A percentile compares a stretch with the other conserved stretches of the same genome.
Conservation (phyloP, 345 rosid species). For the Cardiospermum halicacabum region DNA sequence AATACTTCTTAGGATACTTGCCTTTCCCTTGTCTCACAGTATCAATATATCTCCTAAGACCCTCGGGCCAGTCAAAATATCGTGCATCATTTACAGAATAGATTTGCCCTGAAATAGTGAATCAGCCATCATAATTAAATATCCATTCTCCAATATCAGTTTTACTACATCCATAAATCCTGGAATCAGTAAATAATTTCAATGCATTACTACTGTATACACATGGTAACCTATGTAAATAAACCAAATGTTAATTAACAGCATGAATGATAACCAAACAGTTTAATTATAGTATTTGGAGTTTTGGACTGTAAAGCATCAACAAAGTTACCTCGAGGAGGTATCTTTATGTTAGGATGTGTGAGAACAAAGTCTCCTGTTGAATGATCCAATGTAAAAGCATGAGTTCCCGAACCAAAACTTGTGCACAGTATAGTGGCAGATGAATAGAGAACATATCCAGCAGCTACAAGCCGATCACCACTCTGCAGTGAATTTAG, state of each 20-base stretch:
- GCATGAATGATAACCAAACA: neutral
- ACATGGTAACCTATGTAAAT: neutral
- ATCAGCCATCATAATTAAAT: slow-evolving; percentile 7
- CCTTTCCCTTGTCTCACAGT: slow-evolving; percentile 90
- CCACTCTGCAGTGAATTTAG: slow-evolving; percentile 86
- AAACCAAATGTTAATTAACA: neutral
- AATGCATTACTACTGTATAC: neutral
- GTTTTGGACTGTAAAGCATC: neutral
- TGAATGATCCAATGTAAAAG: slow-evolving; percentile 77
- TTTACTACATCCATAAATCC: too few species aligned
- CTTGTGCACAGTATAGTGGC: slow-evolving; percentile 78
- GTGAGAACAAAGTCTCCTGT: slow-evolving; percentile 88
- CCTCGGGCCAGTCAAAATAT: slow-evolving; percentile 94
- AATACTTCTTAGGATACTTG: slow-evolving; percentile 76
- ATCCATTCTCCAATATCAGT: neutral
- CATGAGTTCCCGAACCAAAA: slow-evolving; percentile 93
- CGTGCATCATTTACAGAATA: slow-evolving; percentile 93
- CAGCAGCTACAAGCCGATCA: slow-evolving; percentile 67
- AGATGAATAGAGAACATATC: slow-evolving; percentile 86
- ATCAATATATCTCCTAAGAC: slow-evolving; percentile 74
- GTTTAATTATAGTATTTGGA: neutral
- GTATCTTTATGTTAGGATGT: slow-evolving; percentile 70
- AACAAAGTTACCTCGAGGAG: slow-evolving; percentile 57
- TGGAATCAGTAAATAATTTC: too few species aligned
- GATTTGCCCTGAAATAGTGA: slow-evolving; percentile 61